Conservation (phyloP, 148 eudicot genomes). For the Nepenthes gracilis region DNA sequence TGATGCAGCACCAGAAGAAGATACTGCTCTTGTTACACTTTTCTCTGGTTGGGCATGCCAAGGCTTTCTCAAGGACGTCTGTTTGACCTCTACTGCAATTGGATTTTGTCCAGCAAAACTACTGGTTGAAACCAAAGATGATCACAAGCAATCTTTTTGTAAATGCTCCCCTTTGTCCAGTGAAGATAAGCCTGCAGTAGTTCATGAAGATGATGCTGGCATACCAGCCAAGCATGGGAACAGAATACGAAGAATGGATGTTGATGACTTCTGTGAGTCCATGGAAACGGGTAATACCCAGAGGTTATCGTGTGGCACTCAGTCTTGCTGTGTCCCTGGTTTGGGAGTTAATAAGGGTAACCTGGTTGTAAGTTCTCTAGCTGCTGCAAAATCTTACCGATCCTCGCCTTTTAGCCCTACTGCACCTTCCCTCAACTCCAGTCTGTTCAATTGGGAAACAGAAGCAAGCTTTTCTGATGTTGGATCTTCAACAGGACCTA, state of each 20-base stretch:
- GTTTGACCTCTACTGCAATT: conserved; percentile 53
- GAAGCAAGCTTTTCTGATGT: conserved; percentile 35
- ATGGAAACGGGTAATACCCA: conserved; percentile 20
- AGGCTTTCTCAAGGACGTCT: conserved; percentile 49
- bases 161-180: conserved; percentile 20
- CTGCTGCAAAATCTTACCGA: conserved; percentile 75
- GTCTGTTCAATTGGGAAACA: conserved; percentile 93
- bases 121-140: conserved; percentile 28
- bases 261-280: conserved; percentile 17
- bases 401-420: conserved; percentile 66
- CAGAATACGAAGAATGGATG: conserved; percentile 14
- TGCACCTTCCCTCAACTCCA: conserved; percentile 84
- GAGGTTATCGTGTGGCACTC: conserved; percentile 35
- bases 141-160: conserved; percentile 22
- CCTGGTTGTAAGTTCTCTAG: conserved; percentile 41
- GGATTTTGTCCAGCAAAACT: conserved; percentile 62
- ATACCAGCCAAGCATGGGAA: conserved; percentile 37
- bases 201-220: conserved; percentile 15
- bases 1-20: conserved; percentile 78
- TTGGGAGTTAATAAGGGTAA: conserved; percentile 64
- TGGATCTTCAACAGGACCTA: conserved; percentile 65
- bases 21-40: conserved; percentile 72
- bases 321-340: conserved; percentile 85
- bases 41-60: conserved; percentile 99
- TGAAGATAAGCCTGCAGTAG: conserved; percentile 14